Evolutionary conservation across 2,329 filamentous ascomycete genomes (phyloP), one percentile per base, ranked within the genome.

Genomic region (Epichloe uncinata): DNA sequence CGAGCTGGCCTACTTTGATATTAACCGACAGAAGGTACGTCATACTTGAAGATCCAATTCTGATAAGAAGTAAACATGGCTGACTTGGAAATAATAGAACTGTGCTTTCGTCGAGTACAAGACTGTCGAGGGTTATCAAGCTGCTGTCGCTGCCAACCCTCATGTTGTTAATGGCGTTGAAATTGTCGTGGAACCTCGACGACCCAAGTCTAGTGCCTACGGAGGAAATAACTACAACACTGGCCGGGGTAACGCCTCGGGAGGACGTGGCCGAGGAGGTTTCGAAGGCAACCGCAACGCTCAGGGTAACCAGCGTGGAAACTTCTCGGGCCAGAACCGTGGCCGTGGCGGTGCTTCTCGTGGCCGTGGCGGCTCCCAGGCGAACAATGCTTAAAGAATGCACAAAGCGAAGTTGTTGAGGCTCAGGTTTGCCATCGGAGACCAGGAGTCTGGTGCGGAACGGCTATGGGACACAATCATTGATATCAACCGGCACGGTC

Each of bases 101-200:
- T 96, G 89, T 63, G 93, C 93, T 26, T 97, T 97, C 63, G 87
- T 96, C 53, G 93, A 98, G 67, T 98, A 93, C 68, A 85, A 82
- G 63, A 85, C 84, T 44, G 65, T 80, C 20, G 81, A 89, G 50
- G 88, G 81, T 44, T 96, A 95, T 70, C 79, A 87, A 66, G 84
- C 86, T 54, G 93, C 93, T 42, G 76, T 87, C 37, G 79, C 79
- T 53, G 85, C 84, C 58, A 97, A 94, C 71, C 91, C 91, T 36
- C 88, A 95, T 70, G 77, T 78, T 42, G 79, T 98, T 55, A 87
- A 85, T 59, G 85, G 82, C 58, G 85, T 95, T 67, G 82, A 80
- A 61, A 84, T 98, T 59, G 75, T 80, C 54, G 85, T 98, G 50
- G 93, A 97, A 71, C 87, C 91, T 65, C 89, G 93, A 55, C 87